Evolutionary conservation across 2,329 filamentous ascomycete genomes (phyloP), one percentile per base, ranked within the genome.

Genomic region (Fusarium cicatricum): DNA sequence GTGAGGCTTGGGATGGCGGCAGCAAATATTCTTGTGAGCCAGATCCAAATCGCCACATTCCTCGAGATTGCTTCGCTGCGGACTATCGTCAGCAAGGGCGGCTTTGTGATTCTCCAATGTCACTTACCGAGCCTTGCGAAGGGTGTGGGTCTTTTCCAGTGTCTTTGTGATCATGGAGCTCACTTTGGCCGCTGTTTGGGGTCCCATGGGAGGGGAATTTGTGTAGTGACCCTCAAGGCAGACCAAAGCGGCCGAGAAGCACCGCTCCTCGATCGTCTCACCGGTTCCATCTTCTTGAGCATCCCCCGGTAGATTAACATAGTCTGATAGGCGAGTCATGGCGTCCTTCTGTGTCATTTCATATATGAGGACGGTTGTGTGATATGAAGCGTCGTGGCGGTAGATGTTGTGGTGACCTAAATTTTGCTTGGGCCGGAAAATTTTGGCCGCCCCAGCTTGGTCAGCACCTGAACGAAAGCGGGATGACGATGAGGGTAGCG

Each of bases 1-100:
- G 84, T 85, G 41, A 89, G 76, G 49, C 80, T 83, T 3, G 85
- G 84, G 44, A 88, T 82, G 10, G 86, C 84, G 28, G 84, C 82
- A 15, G 79, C 81, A 65, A 89, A 86, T 60, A 86, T 85, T 53
- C 81, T 80, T 23, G 84, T 83, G 54, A 89, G 75, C 76, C 85
- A 86, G 63, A 88, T 82, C 86, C 86, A 89, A 52, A 88, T 83
- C 58, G 83, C 82, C 23, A 89, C 82, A 62, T 88, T 89, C 55
- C 81, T 81, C 5, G 85, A 85, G 33, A 89, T 73, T 3, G 80
- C 78, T 69, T 88, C 85, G 62, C 84, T 87, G 55, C 12, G 32
- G n/a, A 12, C 31, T 17, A 23, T 19, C 15, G 49, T 70, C 38
- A 70, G 61, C 33, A 21, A 32, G 17, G 17, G 21, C 21, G 33